Base-by-base conservation (phyloP, 2,329 filamentous ascomycete species). In the Rutstroemia sp. region DNA sequence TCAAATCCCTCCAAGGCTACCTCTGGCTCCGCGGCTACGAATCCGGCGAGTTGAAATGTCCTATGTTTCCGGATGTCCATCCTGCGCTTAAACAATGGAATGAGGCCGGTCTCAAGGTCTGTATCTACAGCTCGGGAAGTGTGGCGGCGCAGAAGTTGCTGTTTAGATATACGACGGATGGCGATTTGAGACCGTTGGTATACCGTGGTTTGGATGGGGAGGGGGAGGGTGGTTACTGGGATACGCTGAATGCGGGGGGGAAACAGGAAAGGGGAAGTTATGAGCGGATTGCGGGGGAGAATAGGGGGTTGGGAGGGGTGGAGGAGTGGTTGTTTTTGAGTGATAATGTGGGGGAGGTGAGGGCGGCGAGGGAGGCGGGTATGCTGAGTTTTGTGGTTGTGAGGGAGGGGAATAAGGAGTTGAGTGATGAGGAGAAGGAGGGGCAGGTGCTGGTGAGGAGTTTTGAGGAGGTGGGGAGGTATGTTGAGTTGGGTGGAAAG, bases 121-220 rank as follows among this genome's bases (percentile, higher is more conserved):
- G 87, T 64, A 92, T 94, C 67, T 94, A 92, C 73, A 91, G 87
- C 4, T 91, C 87, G 12, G 89, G 89, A 34, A 91, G 87, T 21
- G 86, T 92, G 5, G 78, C 85, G 19, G 89, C 89, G 14, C 89
- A 94, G 76, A 89, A 90, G 72, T 75, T 92, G 59, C 78, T 92
- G 60, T 92, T 92, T 71, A 76, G 78, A 58, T 82, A 91, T 67
- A 70, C 71, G 16, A 74, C 80, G 60, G 76, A 79, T 2, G 73
- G 77, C n/a, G 82, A 89, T 68, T 69, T 88, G 64, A 80, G 76
- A 3, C 72, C 73, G 1, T 69, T 81, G 56, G 78, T 90, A 57
- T 75, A 75, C 46, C 84, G 78, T 63, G 89, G 83, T 76, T 92
- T 89, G 67, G 89, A 94, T 69, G 92, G 88, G 3, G 81, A 87